phyloP scores from a whole-genome alignment of 2,329 filamentous ascomycete genomes.

The Botryotinia globosa region DNA sequence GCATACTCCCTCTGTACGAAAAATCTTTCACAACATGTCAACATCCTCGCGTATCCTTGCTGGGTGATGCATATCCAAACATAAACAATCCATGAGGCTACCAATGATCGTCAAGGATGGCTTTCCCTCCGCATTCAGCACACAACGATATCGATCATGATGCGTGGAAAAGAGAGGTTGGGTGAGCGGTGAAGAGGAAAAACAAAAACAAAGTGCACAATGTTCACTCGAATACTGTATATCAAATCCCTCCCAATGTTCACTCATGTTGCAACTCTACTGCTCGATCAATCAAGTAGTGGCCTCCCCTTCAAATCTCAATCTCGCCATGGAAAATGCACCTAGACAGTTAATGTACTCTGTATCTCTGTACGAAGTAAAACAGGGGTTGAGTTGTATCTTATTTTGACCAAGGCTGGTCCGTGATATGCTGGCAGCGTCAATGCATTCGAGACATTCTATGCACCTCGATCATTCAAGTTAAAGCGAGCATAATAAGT shows the following conservation, averaged over 20 bases:
- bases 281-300: background rate
- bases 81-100: slow-evolving; percentile 20
- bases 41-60: slow-evolving; percentile 12
- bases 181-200: slow-evolving; percentile 18
- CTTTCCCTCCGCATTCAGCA: background rate
- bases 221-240: background rate
- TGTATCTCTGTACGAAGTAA: slow-evolving; percentile 15
- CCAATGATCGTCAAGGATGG: background rate
- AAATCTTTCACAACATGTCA: background rate
- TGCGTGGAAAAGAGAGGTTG: background rate
- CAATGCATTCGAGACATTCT: slow-evolving; percentile 17
- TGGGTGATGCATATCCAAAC: background rate
- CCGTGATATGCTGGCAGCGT: slow-evolving; percentile 15
- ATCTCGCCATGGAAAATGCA: slow-evolving; percentile 18
- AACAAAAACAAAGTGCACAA: background rate
- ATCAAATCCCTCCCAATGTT: background rate
- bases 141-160: background rate
- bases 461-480: slow-evolving; percentile 9
- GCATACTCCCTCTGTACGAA: too few relatives aligned
- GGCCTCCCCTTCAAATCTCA: slow-evolving; percentile 4
- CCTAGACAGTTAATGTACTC: slow-evolving; percentile 1
- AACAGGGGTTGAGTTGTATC: slow-evolving; percentile 7
- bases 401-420: background rate
- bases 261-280: background rate
- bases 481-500: slow-evolving; percentile 6